These are phyloP conservation scores for Aspergillus pseudoviridinutans DNA, from an alignment of 2,329 filamentous ascomycete genomes.

Conservation along the genomic window DNA sequence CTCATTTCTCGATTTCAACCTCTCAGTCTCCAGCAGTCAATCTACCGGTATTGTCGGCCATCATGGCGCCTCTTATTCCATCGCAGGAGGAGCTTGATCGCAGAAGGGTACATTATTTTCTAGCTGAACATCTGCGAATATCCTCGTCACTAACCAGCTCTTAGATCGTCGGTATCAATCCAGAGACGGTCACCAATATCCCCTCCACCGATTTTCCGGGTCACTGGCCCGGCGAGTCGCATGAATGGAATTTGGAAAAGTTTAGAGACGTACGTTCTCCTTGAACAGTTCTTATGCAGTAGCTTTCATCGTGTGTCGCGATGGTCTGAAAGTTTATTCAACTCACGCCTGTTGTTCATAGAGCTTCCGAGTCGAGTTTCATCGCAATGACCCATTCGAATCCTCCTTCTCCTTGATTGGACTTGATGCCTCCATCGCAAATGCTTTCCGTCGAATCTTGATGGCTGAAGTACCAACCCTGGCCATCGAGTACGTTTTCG, in stretches of 20 bases:
- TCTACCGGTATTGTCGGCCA: conserved; percentile 14
- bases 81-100: conserved; percentile 42
- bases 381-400: conserved; percentile 74
- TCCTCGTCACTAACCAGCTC: conserved; percentile 12
- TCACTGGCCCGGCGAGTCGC: conserved; percentile 84
- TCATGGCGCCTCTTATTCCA: conserved; percentile 42
- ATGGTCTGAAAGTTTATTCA: background rate
- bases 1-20: conserved; percentile 25
- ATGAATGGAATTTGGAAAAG: conserved; percentile 69
- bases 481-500: conserved; percentile 89
- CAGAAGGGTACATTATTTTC: conserved; percentile 36
- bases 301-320: background rate
- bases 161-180: conserved; percentile 80
- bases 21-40: conserved; percentile 19
- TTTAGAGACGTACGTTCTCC: conserved; percentile 56
- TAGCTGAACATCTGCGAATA: background rate
- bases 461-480: conserved; percentile 91
- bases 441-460: conserved; percentile 94
- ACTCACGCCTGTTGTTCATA: conserved; percentile 27
- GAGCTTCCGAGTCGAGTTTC: conserved; percentile 72
- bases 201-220: conserved; percentile 88
- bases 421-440: conserved; percentile 87
- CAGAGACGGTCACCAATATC: conserved; percentile 86
- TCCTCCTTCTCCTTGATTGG: conserved; percentile 88
- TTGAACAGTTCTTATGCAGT: background rate